Percentiles rank a stretch among this genome's conserved stretches.
These are phyloP conservation scores for Hypericum androsaemum DNA, from an alignment of 345 rosid species.

Conservation along the genomic window DNA sequence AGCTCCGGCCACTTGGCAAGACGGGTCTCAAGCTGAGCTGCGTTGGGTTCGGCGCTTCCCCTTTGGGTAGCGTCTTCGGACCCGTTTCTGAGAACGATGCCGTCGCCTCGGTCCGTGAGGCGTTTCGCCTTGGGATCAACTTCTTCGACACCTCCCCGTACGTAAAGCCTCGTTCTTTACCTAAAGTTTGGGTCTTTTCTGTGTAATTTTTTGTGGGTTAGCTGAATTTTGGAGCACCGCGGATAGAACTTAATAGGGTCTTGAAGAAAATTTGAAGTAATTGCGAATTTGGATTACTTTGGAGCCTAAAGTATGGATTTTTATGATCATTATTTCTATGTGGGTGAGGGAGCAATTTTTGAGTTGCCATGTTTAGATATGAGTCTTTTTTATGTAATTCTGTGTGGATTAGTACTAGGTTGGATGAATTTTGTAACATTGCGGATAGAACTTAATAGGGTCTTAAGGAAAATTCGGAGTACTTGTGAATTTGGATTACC, in stretches of 20 bases:
- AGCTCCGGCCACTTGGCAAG: constrained; percentile 49
- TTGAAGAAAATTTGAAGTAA: too few relatives aligned
- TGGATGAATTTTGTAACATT: background rate
- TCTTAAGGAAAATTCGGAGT: too few relatives aligned
- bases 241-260: too few relatives aligned
- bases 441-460: too few relatives aligned
- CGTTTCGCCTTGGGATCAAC: constrained; percentile 79
- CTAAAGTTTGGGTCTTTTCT: background rate
- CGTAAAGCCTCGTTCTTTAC: constrained; percentile 1
- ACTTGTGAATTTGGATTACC: background rate
- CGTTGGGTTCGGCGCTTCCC: constrained; percentile 89
- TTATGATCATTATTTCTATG: too few relatives aligned
- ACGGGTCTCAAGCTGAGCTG: constrained; percentile 69
- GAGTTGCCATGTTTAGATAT: too few relatives aligned
- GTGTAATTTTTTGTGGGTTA: background rate
- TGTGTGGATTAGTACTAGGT: background rate
- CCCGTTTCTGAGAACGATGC: constrained; percentile 76
- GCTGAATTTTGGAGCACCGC: background rate
- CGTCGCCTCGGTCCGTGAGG: constrained; percentile 62
- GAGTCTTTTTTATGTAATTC: background rate
- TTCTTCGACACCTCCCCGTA: constrained; percentile 99
- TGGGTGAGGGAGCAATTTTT: too few relatives aligned
- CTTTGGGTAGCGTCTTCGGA: constrained; percentile 78
- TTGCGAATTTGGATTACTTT: background rate
- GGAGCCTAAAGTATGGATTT: background rate